phyloP scores from a whole-genome alignment of 768 basidiomycete genomes.

The Pholiota molesta region DNA sequence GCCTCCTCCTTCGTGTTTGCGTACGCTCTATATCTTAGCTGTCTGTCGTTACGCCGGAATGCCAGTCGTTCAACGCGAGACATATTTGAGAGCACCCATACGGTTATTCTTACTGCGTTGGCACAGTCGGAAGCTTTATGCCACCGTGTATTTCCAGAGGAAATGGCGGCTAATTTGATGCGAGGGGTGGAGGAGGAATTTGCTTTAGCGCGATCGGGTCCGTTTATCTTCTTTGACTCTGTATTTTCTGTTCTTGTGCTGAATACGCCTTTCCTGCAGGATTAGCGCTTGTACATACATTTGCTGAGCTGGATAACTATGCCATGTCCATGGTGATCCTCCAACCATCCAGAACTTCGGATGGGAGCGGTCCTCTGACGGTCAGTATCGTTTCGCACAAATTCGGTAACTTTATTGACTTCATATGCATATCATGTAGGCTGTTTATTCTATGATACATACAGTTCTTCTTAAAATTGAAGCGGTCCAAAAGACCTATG shows the following conservation, averaged over 20 bases:
- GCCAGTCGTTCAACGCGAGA: constrained; percentile 22
- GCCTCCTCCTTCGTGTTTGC: constrained; percentile 31
- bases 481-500: constrained; percentile 21
- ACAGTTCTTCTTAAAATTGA: constrained; percentile 24
- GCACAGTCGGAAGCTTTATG: constrained; percentile 29
- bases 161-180: constrained; percentile 26
- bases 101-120: constrained; percentile 28
- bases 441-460: constrained; percentile 24
- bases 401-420: background rate
- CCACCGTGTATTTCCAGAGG: constrained; percentile 26
- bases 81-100: constrained; percentile 29
- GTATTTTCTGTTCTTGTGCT: background rate
- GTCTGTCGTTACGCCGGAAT: constrained; percentile 28
- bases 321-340: constrained; percentile 21
- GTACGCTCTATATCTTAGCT: constrained; percentile 34
- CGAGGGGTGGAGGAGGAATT: constrained; percentile 25
- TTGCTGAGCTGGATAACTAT: constrained; percentile 21
- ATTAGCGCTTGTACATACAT: constrained; percentile 24
- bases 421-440: constrained; percentile 10
- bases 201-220: constrained; percentile 24
- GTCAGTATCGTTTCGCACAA: constrained; percentile 15
- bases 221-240: background rate
- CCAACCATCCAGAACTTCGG: constrained; percentile 9
- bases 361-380: constrained; percentile 18
- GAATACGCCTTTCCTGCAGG: constrained; percentile 16